Conservation (phyloP, 2,329 filamentous ascomycete genomes). For the Conoideocrella luteorostrata region DNA sequence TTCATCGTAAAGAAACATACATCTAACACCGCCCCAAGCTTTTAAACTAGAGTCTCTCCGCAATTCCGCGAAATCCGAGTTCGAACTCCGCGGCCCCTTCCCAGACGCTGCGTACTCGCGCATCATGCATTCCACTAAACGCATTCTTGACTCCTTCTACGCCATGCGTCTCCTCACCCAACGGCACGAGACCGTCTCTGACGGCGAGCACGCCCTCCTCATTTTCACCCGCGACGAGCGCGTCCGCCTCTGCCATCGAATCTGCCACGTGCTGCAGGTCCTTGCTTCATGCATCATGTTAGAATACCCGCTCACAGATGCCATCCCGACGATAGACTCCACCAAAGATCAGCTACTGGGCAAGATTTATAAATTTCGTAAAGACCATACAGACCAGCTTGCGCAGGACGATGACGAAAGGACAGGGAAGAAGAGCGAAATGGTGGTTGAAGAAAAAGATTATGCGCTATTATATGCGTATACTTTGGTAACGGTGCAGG, state of each 20-base stretch:
- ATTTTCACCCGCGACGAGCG: conserved; percentile 75
- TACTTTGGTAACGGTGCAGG: conserved; percentile 61
- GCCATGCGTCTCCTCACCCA: conserved; percentile 91
- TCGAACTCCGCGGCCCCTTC: conserved; percentile 83
- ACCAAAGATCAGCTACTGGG: conserved; percentile 77
- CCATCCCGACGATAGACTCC: conserved; percentile 74
- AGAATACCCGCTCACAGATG: conserved; percentile 87
- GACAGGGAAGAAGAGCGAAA: conserved; percentile 13
- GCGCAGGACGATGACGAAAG: conserved; percentile 13
- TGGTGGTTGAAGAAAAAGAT: conserved; percentile 63
- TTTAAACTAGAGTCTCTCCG: conserved; percentile 69
- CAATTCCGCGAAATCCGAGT: conserved; percentile 70
- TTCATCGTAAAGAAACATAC: too few relatives aligned
- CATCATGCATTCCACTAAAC: conserved; percentile 72
- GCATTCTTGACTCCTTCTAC: conserved; percentile 88
- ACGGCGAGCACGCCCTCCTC: conserved; percentile 76
- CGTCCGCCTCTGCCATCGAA: conserved; percentile 73
- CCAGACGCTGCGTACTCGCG: conserved; percentile 65
- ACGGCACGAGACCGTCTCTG: conserved; percentile 67
- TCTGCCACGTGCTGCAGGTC: conserved; percentile 82
- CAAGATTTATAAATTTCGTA: conserved; percentile 81
- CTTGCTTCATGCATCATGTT: conserved; percentile 90
- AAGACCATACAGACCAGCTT: conserved; percentile 46
- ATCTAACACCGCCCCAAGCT: conserved; percentile 25
- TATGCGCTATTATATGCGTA: conserved; percentile 93